A percentile compares a stretch with the other conserved stretches of the same genome.
Evolutionary conservation across 2,329 filamentous ascomycete genomes (phyloP).

Genomic region (Mollisia scopiformis): DNA sequence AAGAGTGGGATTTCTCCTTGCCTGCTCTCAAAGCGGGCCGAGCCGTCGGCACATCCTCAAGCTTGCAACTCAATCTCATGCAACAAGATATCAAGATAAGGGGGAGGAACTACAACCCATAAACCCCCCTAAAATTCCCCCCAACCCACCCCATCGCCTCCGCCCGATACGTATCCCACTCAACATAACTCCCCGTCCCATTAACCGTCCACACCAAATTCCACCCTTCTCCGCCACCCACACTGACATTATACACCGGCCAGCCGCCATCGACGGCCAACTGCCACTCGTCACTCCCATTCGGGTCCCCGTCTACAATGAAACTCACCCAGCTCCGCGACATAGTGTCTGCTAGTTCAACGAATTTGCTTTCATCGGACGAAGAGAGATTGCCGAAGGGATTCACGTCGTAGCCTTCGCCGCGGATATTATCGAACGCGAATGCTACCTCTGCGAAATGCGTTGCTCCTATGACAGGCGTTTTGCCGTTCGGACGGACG

Average conservation of each 20-base stretch:
- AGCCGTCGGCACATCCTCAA: no score
- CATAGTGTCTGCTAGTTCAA: conserved; percentile 15
- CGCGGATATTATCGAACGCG: conserved; percentile 55
- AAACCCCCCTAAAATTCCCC: conserved; percentile 15
- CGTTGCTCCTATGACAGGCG: conserved; percentile 31
- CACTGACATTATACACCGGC: conserved; percentile 45
- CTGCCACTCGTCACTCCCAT: background rate
- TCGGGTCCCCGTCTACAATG: conserved; percentile 9
- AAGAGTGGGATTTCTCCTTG: no score
- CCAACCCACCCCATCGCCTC: conserved; percentile 41
- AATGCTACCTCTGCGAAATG: conserved; percentile 55
- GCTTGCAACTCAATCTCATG: background rate
- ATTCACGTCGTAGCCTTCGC: conserved; percentile 45
- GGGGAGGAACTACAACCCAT: conserved; percentile 4
- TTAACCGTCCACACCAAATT: conserved; percentile 55
- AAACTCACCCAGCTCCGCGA: conserved; percentile 21
- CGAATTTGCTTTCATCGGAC: background rate
- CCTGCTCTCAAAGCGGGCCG: no score
- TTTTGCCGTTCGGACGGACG: conserved; percentile 39
- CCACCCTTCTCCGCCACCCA: conserved; percentile 34
- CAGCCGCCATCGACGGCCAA: conserved; percentile 34
- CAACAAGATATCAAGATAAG: background rate
- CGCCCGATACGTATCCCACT: conserved; percentile 48
- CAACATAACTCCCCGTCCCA: conserved; percentile 43
- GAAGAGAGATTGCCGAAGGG: conserved; percentile 37